phyloP scores from a whole-genome alignment of 2,329 filamentous ascomycete species.

The Exophiala sideris region DNA sequence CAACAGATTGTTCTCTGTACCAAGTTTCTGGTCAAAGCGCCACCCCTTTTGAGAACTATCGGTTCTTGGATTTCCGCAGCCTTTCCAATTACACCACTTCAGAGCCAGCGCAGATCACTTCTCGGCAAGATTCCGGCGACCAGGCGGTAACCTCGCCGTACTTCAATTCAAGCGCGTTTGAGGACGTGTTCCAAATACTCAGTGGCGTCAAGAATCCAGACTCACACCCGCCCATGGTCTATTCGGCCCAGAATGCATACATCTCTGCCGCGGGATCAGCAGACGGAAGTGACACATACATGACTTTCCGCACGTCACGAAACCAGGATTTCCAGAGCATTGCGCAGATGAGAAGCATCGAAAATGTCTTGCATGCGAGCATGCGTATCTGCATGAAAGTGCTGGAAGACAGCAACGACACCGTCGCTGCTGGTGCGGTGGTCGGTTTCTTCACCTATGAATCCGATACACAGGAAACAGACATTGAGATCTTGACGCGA shows the following conservation, averaged over 20 bases:
- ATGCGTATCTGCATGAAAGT: slow-evolving; percentile 48
- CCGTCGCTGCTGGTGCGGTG: slow-evolving; percentile 45
- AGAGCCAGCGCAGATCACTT: slow-evolving; percentile 27
- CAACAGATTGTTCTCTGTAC: slow-evolving; percentile 46
- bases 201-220: slow-evolving; percentile 44
- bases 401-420: slow-evolving; percentile 22
- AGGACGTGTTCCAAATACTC: slow-evolving; percentile 42
- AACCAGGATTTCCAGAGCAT: slow-evolving; percentile 44
- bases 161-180: slow-evolving; percentile 35
- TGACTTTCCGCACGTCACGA: slow-evolving; percentile 48
- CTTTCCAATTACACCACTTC: slow-evolving; percentile 33
- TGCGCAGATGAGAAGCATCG: slow-evolving; percentile 45
- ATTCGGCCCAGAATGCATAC: slow-evolving; percentile 48
- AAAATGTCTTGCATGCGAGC: slow-evolving; percentile 47
- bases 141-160: slow-evolving; percentile 28
- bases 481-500: slow-evolving; percentile 53
- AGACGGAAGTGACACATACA: slow-evolving; percentile 34
- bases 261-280: slow-evolving; percentile 33
- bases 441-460: slow-evolving; percentile 52
- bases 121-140: slow-evolving; percentile 26
- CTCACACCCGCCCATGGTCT: slow-evolving; percentile 40
- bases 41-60: slow-evolving; percentile 50
- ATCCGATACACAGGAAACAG: slow-evolving; percentile 47
- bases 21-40: slow-evolving; percentile 40
- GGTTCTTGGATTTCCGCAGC: slow-evolving; percentile 51